Evolutionary conservation across 2,329 filamentous ascomycete species (phyloP).

Genomic region (Verticillium zaregamsianum): DNA sequence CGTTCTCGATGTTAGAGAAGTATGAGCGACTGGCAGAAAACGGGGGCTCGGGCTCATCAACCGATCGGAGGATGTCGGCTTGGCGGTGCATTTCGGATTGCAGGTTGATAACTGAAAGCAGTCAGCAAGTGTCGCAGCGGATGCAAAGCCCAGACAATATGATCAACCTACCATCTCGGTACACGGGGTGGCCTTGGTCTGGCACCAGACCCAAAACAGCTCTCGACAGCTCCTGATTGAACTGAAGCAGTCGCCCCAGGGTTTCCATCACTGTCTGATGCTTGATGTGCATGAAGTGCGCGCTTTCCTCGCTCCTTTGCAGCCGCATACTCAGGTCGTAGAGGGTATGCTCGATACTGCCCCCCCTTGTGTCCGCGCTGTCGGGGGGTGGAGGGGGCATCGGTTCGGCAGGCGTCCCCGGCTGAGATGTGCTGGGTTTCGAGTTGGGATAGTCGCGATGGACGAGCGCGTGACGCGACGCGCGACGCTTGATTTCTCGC

Average conservation of each 20-base stretch:
- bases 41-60: constrained; percentile 63
- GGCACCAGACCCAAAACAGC: constrained; percentile 71
- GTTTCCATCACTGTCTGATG: constrained; percentile 81
- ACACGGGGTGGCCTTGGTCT: constrained; percentile 68
- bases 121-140: constrained; percentile 1
- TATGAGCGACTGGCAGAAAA: constrained; percentile 62
- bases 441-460: constrained; percentile 84
- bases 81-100: constrained; percentile 60
- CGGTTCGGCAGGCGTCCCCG: constrained; percentile 79
- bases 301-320: constrained; percentile 77
- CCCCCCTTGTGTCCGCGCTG: constrained; percentile 69
- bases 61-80: constrained; percentile 48
- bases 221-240: constrained; percentile 80
- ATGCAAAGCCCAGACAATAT: not conserved
- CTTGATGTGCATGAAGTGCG: constrained; percentile 73
- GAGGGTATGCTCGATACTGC: constrained; percentile 72
- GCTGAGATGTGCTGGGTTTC: constrained; percentile 72
- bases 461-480: constrained; percentile 87
- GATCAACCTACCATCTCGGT: constrained; percentile 70
- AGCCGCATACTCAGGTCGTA: constrained; percentile 77
- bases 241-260: constrained; percentile 64
- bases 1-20: constrained; percentile 65
- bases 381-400: constrained; percentile 60
- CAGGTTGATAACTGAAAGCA: constrained; percentile 43
- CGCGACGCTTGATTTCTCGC: constrained; percentile 91